Conservation (phyloP, 176 grass and related monocot species). For the Melocanna baccifera region DNA sequence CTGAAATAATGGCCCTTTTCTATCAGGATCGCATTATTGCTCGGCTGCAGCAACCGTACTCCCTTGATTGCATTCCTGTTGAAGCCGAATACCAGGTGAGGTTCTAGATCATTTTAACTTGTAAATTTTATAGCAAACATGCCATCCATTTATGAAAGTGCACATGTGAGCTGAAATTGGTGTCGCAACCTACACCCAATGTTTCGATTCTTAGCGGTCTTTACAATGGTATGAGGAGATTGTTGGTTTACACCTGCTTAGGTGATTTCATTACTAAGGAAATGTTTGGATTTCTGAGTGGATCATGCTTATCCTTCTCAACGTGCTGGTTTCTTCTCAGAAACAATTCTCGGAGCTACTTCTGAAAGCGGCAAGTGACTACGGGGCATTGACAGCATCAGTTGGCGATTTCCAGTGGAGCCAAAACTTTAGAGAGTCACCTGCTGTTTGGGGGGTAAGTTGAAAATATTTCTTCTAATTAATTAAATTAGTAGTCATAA, state of each 20-base stretch:
- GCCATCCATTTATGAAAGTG: not conserved
- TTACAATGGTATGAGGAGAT: conserved; percentile 1
- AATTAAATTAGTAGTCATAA: not conserved
- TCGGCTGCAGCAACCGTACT: conserved; percentile 94
- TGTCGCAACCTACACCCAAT: not conserved
- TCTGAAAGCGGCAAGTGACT: conserved; percentile 96
- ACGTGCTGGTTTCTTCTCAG: conserved; percentile 31
- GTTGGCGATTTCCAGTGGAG: conserved; percentile 97
- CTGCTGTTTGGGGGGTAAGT: conserved; percentile 93
- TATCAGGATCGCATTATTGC: conserved; percentile 97
- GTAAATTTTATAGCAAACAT: not conserved
- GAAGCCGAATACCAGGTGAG: conserved; percentile 98
- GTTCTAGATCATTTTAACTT: not conserved
- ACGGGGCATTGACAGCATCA: conserved; percentile 81
- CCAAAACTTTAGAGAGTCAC: conserved; percentile 95
- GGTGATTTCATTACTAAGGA: not conserved
- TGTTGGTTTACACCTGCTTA: not conserved
- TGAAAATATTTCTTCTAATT: not conserved
- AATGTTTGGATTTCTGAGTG: not conserved
- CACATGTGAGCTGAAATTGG: not conserved
- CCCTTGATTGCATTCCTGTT: conserved; percentile 97
- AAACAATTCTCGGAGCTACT: conserved; percentile 99
- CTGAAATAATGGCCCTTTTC: conserved; percentile 26
- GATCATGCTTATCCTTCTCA: not conserved
- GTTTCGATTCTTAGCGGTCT: not conserved